phyloP scores from a whole-genome alignment of 1,139 yeast species.

The Pichia sp. region DNA sequence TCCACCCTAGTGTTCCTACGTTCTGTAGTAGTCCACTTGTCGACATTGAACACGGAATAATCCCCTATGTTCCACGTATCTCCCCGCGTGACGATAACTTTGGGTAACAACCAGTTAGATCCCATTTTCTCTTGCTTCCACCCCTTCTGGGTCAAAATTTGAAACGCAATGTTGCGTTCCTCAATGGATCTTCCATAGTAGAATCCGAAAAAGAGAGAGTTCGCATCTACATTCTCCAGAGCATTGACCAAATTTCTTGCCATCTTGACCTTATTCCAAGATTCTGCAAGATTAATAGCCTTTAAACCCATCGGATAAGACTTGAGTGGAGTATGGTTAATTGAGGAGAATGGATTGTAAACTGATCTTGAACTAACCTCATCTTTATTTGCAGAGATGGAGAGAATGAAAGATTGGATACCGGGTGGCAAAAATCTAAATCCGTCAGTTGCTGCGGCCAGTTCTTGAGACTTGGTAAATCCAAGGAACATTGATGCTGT shows the following conservation, averaged over 20 bases:
- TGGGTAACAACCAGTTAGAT: conserved; percentile 34
- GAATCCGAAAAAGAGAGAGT: conserved; percentile 52
- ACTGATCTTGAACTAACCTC: conserved; percentile 10
- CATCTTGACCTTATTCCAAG: conserved; percentile 46
- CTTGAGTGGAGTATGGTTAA: conserved; percentile 27
- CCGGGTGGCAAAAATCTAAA: conserved; percentile 62
- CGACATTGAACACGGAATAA: conserved; percentile 34
- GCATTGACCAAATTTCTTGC: conserved; percentile 28
- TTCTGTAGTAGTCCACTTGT: conserved; percentile 31
- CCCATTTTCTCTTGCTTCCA: conserved; percentile 28
- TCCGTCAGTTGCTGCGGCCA: conserved; percentile 7
- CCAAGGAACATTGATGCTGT: conserved; percentile 14
- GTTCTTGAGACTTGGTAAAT: conserved; percentile 12
- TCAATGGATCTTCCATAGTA: conserved; percentile 50
- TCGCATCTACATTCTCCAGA: conserved; percentile 32
- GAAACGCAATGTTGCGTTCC: conserved; percentile 33
- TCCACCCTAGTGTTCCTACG: conserved; percentile 23
- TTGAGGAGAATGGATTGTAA: conserved; percentile 24
- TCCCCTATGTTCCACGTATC: conserved; percentile 35
- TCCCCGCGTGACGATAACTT: conserved; percentile 29
- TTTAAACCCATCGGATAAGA: conserved; percentile 27
- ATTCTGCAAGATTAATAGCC: conserved; percentile 28
- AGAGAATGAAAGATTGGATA: conserved; percentile 54
- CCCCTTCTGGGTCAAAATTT: conserved; percentile 28
- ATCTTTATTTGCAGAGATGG: conserved; percentile 41